phyloP scores from a whole-genome alignment of 2,329 filamentous ascomycete genomes.

The Davidsoniella eucalypti region DNA sequence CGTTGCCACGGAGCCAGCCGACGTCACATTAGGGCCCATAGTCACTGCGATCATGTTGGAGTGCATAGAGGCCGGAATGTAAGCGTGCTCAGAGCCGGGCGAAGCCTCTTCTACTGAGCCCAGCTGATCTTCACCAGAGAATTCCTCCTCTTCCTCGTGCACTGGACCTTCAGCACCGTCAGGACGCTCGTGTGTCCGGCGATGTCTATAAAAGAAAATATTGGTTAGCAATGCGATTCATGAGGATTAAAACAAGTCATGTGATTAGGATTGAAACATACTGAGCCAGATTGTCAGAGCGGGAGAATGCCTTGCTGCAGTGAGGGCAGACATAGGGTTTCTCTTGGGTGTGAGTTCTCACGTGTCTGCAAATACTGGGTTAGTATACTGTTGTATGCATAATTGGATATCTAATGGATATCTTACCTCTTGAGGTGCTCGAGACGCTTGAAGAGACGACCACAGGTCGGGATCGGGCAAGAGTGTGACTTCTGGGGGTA shows the following conservation, averaged over 20 bases:
- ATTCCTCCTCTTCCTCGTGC: constrained; percentile 69
- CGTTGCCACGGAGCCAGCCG: constrained; percentile 13
- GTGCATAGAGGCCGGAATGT: constrained; percentile 37
- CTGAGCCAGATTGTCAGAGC: constrained; percentile 98
- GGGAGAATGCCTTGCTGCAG: constrained; percentile 97
- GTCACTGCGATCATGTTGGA: constrained; percentile 16
- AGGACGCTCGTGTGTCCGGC: constrained; percentile 52
- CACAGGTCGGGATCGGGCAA: constrained; percentile 96
- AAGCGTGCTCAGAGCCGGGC: constrained; percentile 52
- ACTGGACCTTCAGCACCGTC: constrained; percentile 42
- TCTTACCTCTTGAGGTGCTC: constrained; percentile 97
- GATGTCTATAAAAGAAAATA: constrained; percentile 53
- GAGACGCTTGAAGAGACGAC: constrained; percentile 93
- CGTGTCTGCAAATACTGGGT: constrained; percentile 52
- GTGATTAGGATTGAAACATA: constrained; percentile 35
- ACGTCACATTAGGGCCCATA: constrained; percentile 11
- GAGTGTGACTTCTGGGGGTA: constrained; percentile 98
- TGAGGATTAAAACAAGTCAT: constrained; percentile 16
- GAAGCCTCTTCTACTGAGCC: constrained; percentile 66
- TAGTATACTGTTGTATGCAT: constrained; percentile 19
- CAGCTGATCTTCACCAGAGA: constrained; percentile 66
- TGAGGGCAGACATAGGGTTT: constrained; percentile 94
- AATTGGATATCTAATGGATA: constrained; percentile 13
- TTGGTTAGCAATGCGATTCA: constrained; percentile 21
- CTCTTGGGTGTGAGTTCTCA: constrained; percentile 98